A percentile compares a stretch with the other conserved stretches of the same genome.
Conservation (phyloP, 768 basidiomycete genomes). For the Sporobolomyces pararoseus region DNA sequence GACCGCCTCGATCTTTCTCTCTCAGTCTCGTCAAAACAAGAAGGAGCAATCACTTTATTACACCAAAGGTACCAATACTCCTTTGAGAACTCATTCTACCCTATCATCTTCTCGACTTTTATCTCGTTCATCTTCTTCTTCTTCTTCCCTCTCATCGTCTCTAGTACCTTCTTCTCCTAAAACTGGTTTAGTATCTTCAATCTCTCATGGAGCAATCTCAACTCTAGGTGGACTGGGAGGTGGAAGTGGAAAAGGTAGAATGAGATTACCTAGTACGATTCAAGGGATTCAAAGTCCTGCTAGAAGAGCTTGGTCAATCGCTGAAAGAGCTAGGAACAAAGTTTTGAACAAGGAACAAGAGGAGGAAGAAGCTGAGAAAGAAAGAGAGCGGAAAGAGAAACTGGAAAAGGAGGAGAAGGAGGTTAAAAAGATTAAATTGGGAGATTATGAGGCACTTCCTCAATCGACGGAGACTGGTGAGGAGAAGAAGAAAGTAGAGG, state of each 20-base stretch:
- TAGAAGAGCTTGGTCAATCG: conserved; percentile 17
- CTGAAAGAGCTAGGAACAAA: conserved; percentile 7
- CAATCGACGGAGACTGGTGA: neutral
- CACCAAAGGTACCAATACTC: conserved; percentile 18
- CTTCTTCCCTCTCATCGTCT: neutral
- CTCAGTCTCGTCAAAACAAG: neutral
- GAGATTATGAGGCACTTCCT: conserved; percentile 9
- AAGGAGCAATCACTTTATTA: conserved; percentile 18
- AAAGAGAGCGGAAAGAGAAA: conserved; percentile 17
- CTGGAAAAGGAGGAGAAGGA: too few relatives aligned
- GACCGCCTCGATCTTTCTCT: too few relatives aligned
- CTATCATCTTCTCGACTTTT: neutral
- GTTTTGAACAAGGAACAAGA: neutral
- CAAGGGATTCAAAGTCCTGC: conserved; percentile 7
- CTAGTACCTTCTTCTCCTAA: neutral
- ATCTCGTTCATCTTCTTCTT: neutral
- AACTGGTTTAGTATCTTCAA: neutral
- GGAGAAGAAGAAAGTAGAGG: neutral
- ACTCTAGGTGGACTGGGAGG: too few relatives aligned
- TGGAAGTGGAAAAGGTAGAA: neutral
- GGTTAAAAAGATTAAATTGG: conserved; percentile 30
- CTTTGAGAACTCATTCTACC: conserved; percentile 17
- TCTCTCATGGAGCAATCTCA: neutral
- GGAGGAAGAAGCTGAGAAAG: conserved; percentile 20
- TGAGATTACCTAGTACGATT: neutral